Conservation (phyloP, 2,329 filamentous ascomycete genomes). For the Lachnellula subtilissima region DNA sequence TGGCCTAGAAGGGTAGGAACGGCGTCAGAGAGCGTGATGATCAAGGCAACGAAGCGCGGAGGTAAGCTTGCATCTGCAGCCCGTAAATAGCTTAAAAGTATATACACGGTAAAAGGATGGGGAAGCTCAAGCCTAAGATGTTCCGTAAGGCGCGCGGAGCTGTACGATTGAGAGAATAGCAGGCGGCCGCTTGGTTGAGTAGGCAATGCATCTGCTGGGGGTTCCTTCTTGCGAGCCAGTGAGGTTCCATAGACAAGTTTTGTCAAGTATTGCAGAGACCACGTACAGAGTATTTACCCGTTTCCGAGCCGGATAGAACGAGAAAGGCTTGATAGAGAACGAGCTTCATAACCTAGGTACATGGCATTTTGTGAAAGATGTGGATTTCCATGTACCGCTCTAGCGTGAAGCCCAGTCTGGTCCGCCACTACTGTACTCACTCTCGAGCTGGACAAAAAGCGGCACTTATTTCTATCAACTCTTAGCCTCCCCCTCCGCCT, state of each 20-base stretch:
- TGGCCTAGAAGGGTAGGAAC: background rate
- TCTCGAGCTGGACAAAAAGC: no score
- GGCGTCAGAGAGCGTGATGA: slow-evolving; percentile 8
- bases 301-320: background rate
- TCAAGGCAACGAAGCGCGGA: slow-evolving; percentile 3
- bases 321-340: background rate
- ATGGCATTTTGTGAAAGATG: background rate
- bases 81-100: background rate
- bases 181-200: background rate
- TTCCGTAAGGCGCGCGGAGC: background rate
- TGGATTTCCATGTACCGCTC: background rate
- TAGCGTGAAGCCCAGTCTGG: background rate
- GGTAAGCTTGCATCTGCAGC: background rate
- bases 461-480: no score
- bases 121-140: background rate
- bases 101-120: slow-evolving; percentile 1
- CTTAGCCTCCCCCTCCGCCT: no score
- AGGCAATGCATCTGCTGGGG: background rate
- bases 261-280: background rate
- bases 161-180: background rate
- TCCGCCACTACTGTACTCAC: background rate
- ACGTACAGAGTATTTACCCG: background rate
- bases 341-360: background rate
- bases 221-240: background rate
- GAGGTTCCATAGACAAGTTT: background rate